phyloP scores from a whole-genome alignment of 2,329 filamentous ascomycete species.

The Leptographium flavum region DNA sequence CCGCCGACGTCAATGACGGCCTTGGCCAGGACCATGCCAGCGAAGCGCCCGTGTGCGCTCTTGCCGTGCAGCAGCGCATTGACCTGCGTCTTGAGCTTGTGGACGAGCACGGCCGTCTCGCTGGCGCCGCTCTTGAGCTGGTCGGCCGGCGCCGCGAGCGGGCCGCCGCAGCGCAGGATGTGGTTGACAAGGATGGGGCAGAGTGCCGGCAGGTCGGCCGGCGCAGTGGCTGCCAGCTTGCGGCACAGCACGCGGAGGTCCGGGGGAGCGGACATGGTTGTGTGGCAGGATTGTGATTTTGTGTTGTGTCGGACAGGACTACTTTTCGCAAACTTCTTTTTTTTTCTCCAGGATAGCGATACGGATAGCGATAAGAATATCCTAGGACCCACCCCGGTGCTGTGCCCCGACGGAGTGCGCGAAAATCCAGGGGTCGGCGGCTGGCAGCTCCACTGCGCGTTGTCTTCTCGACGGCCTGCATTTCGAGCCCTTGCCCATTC shows the following conservation, averaged over 20 bases:
- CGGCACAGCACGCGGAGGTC: slow-evolving; percentile 53
- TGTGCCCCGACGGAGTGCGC: too few relatives aligned
- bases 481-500: not conserved
- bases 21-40: slow-evolving; percentile 67
- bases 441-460: not conserved
- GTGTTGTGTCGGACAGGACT: too few relatives aligned
- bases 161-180: slow-evolving; percentile 38
- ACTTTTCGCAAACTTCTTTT: too few relatives aligned
- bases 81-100: slow-evolving; percentile 69
- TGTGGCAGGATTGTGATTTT: not conserved
- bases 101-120: slow-evolving; percentile 56
- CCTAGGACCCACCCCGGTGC: too few relatives aligned
- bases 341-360: not conserved
- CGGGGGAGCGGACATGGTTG: slow-evolving; percentile 28
- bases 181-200: slow-evolving; percentile 54
- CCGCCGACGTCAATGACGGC: slow-evolving; percentile 69
- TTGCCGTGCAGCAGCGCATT: slow-evolving; percentile 67
- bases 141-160: slow-evolving; percentile 47
- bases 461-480: not conserved
- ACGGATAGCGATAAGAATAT: too few relatives aligned
- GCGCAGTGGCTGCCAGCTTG: slow-evolving; percentile 55
- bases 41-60: slow-evolving; percentile 59
- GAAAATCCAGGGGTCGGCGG: not conserved
- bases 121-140: slow-evolving; percentile 42
- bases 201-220: slow-evolving; percentile 59